Base-by-base conservation (phyloP, 306 rosid species). In the Castanea crenata region DNA sequence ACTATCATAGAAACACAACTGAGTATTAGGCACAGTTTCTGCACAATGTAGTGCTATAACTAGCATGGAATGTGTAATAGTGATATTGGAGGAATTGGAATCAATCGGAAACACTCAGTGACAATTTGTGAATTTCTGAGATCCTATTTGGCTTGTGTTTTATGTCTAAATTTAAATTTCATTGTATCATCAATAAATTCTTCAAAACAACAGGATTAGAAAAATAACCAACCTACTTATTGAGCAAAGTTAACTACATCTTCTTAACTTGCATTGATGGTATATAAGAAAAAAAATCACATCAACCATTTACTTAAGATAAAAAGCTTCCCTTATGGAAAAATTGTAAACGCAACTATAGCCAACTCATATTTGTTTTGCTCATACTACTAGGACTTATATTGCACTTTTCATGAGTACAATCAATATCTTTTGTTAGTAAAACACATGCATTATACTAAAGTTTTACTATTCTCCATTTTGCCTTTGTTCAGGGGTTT, bases 401-500 rank as follows among this genome's bases (percentile, higher is more conserved):
- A 14, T 67, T 2, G 51, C 72, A 67, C 27, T 35, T 34, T 35
- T 68, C 54, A 10, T 35, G 15, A 18, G 72, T 68, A n/a, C 25
- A 61, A 61, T 23, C 34, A 59, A 34, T 15, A 65, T n/a, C 9
- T 68, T 14, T n/a, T 67, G 25, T 35, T 15, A 7, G 51, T 35
- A 19, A 8, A 67, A 67, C 25, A 68, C 27, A 1, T 38, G 72
- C 8, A 34, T 65, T 65, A 15, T 32, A 65, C 27, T 68, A 31
- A 49, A 61, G 7, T 62, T 77, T 58, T 77, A 11, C 15, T 18
- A 19, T 18, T 35, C 72, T 35, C 52, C 15, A 34, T 32, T 34
- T n/a, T 85, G 38, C 68, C 51, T 64, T 44, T 41, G 55, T 82
- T 82, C 79, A 96, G 97, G 99, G 74, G 90, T 96, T 84, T 93